phyloP scores from a whole-genome alignment of 495 filamentous ascomycete species.

The Hypoxylon trugodes region DNA sequence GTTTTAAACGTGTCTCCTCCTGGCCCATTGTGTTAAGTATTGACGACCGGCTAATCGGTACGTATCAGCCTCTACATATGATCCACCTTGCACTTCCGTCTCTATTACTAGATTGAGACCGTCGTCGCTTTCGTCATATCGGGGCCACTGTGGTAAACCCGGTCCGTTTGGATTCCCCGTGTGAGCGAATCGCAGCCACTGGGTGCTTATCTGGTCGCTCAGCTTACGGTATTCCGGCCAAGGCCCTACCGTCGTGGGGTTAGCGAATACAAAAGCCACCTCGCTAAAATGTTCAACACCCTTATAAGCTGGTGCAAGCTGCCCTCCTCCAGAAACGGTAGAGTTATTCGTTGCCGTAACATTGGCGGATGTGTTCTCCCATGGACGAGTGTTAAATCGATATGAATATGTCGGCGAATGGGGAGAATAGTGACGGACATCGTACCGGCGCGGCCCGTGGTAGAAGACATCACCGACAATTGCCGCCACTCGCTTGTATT shows the following conservation, averaged over 20 bases:
- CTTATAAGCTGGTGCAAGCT: conserved; percentile 43
- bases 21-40: conserved; percentile 47
- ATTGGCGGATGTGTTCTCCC: conserved; percentile 27
- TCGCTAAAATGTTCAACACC: conserved; percentile 50
- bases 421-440: conserved; percentile 37
- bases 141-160: conserved; percentile 41
- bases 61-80: conserved; percentile 45
- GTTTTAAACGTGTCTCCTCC: conserved; percentile 44
- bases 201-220: conserved; percentile 39
- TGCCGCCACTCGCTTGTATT: conserved; percentile 48
- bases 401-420: conserved; percentile 42
- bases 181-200: conserved; percentile 48
- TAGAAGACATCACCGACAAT: conserved; percentile 50
- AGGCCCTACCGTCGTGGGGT: conserved; percentile 42
- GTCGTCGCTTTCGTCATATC: conserved; percentile 36
- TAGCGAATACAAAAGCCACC: conserved; percentile 47
- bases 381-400: conserved; percentile 47
- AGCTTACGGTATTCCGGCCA: conserved; percentile 42
- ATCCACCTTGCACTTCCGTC: conserved; percentile 45
- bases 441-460: conserved; percentile 45
- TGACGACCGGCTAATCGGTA: conserved; percentile 47
- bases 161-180: conserved; percentile 44
- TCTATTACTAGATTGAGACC: conserved; percentile 47
- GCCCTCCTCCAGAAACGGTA: conserved; percentile 1
- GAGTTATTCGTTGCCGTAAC: conserved; percentile 5